Percentiles rank a stretch among this genome's conserved stretches.
Conservation (phyloP, 352 stramenopile species). For the Phytophthora pinifolia region DNA sequence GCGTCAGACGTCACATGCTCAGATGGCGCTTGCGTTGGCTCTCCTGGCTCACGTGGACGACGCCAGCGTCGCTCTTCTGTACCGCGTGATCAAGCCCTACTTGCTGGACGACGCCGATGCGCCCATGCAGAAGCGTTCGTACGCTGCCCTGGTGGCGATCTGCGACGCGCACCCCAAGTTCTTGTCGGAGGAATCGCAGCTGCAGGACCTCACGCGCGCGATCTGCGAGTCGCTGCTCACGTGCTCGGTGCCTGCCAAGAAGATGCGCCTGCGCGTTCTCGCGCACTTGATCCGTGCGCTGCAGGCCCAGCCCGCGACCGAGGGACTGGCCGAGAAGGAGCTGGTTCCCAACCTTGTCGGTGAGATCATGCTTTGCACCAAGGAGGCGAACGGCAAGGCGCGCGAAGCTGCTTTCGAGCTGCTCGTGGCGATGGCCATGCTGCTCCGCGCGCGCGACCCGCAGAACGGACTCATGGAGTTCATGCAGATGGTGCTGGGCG, state of each 20-base stretch:
- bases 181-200: slow-evolving; percentile 68
- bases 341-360: slow-evolving; percentile 91
- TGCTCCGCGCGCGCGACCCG: slow-evolving; percentile 63
- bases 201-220: slow-evolving; percentile 92
- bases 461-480: slow-evolving; percentile 86
- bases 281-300: slow-evolving; percentile 80
- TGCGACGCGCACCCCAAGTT: slow-evolving; percentile 85
- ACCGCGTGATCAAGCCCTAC: slow-evolving; percentile 89
- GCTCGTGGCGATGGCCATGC: slow-evolving; percentile 80
- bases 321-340: slow-evolving; percentile 61
- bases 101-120: slow-evolving; percentile 84
- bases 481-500: slow-evolving; percentile 92
- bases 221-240: slow-evolving; percentile 94
- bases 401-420: slow-evolving; percentile 86
- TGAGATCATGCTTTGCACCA: slow-evolving; percentile 96
- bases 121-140: slow-evolving; percentile 89
- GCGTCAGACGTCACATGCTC: slow-evolving; percentile 63
- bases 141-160: slow-evolving; percentile 84
- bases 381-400: slow-evolving; percentile 96
- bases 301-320: slow-evolving; percentile 53
- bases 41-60: slow-evolving; percentile 80
- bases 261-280: slow-evolving; percentile 94
- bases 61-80: slow-evolving; percentile 74
- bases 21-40: slow-evolving; percentile 80
- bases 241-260: slow-evolving; percentile 94